These are phyloP conservation scores for Euphrasia arctica DNA, from an alignment of 305 asterid species.

Conservation along the genomic window DNA sequence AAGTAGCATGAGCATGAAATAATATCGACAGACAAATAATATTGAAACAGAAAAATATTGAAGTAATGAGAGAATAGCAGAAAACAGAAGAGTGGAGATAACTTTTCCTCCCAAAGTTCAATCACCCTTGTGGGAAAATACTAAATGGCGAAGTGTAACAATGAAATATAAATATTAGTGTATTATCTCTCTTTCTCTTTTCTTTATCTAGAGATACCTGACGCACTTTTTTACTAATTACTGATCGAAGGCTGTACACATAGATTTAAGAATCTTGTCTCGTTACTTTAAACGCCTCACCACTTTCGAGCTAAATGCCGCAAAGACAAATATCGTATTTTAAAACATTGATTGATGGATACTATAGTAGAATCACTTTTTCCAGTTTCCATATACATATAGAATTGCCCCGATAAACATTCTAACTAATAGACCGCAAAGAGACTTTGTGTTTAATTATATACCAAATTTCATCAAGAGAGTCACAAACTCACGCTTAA, in stretches of 20 bases:
- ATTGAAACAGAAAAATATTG: slow-evolving; percentile 13
- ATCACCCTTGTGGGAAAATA: not conserved
- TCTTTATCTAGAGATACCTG: not conserved
- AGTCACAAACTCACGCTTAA: too few species aligned
- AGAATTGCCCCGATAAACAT: too few species aligned
- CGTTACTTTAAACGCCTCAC: not conserved
- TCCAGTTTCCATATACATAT: too few species aligned
- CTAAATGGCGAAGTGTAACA: slow-evolving; percentile 13
- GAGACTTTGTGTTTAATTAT: too few species aligned
- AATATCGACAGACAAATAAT: not conserved
- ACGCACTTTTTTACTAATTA: slow-evolving; percentile 4
- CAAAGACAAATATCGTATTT: too few species aligned
- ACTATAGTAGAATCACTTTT: not conserved
- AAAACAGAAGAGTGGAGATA: slow-evolving; percentile 3
- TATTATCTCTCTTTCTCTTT: slow-evolving; percentile 18
- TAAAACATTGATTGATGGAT: not conserved
- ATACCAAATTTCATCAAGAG: too few species aligned
- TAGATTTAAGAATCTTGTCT: not conserved
- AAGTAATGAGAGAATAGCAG: slow-evolving; percentile 9
- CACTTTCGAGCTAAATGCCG: not conserved
- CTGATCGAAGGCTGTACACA: slow-evolving; percentile 3
- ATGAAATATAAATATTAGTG: slow-evolving; percentile 13
- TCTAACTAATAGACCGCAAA: too few species aligned
- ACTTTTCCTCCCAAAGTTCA: slow-evolving; percentile 6
- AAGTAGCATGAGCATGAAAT: slow-evolving; percentile 27